A percentile compares a stretch with the other conserved stretches of the same genome.
Conservation (phyloP, 495 filamentous ascomycete species). For the Xylaria nigripes region DNA sequence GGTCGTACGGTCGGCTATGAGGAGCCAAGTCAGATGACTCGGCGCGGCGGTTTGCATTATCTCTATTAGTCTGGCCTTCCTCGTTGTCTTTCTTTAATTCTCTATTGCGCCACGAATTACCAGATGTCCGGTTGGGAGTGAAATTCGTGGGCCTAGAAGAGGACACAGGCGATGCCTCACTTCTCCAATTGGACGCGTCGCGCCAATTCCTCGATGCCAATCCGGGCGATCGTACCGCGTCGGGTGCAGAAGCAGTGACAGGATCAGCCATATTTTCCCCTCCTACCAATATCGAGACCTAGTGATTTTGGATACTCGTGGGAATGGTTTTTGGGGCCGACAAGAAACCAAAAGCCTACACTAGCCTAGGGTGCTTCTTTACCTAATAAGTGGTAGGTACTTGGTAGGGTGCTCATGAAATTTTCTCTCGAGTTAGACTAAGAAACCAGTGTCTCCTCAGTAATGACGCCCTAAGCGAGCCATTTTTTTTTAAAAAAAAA, state of each 20-base stretch:
- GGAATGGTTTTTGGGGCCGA: not conserved
- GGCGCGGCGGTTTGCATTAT: not conserved
- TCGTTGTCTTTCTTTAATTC: not conserved
- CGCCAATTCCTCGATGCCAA: conserved; percentile 4
- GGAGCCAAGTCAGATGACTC: not conserved
- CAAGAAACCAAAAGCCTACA: not conserved
- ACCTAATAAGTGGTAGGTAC: no score
- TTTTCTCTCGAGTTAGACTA: conserved; percentile 2
- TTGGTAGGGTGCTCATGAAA: conserved; percentile 2
- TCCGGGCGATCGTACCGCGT: not conserved
- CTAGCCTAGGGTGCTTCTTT: not conserved
- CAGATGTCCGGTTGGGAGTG: not conserved
- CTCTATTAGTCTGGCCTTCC: not conserved
- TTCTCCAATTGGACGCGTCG: conserved; percentile 10
- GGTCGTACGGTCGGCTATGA: conserved; percentile 11
- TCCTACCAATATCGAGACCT: not conserved
- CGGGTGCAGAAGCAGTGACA: not conserved
- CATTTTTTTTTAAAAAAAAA: no score
- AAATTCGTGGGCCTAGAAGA: not conserved
- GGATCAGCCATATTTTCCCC: not conserved
- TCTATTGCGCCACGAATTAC: conserved; percentile 9
- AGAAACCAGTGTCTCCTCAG: not conserved
- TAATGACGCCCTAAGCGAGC: not conserved
- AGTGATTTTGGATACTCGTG: not conserved
- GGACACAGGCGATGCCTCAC: not conserved